Base-by-base conservation (phyloP, 2,329 filamentous ascomycete genomes). In the Grosmannia serpens region DNA sequence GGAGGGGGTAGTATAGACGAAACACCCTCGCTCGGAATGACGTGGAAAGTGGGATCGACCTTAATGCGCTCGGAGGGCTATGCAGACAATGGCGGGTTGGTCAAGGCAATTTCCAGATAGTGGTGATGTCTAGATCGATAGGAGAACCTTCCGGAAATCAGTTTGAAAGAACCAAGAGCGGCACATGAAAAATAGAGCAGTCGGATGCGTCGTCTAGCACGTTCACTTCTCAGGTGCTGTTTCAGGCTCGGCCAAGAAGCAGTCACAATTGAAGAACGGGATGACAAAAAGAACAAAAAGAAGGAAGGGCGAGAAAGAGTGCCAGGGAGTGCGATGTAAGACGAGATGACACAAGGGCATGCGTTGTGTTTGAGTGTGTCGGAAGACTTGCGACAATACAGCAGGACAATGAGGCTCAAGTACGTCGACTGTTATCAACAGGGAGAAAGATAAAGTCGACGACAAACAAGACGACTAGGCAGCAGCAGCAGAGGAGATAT, bases 1-100 rank as follows among this genome's bases (percentile, higher is more conserved):
- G 41, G 24, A 31, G 53, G 51, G 56, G 35, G 35, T 35, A 41
- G 29, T 55, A 52, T 56, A 58, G 56, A 44, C 60, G 60, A 60
- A 60, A 61, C 55, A 56, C 58, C 15, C 24, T 59, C 50, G 54
- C 31, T 62, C 57, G 53, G 38, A 53, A 53, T 55, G 56, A 35
- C 20, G 22, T 31, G 44, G 50, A 58, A 58, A 61, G 65, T 59
- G 62, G 62, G 63, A 62, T 60, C 63, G 63, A 63, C 59, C 62
- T 58, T 53, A 62, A 62, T 63, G 62, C 63, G 62, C 59, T 61
- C 63, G 62, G 53, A 59, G 55, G 59, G 61, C 58, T 57, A 62
- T 55, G 58, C 46, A 20, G 46, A 15, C 50, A 35, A 33, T 15
- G 56, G 29, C 20, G 20, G 26, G 33, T 53, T 58, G 52, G 51